Evolutionary conservation across 345 rosid genomes (phyloP), one percentile per base, ranked within the genome.

Genomic region (Geranium rotundifolium): DNA sequence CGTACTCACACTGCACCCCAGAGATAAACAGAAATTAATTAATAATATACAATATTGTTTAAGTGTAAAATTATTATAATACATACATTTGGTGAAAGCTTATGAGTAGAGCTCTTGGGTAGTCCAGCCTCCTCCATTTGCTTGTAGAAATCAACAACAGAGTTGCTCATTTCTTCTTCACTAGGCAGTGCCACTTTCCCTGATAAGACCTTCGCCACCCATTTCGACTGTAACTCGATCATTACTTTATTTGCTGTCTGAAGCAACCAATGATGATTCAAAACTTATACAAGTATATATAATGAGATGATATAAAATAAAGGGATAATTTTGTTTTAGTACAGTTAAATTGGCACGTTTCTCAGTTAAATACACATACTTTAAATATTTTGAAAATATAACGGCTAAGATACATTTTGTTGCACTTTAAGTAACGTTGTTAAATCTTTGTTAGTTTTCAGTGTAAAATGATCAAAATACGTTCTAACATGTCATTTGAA

Each of bases 171-270:
- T 19, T 68, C 62, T 13, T 62, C 62, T 49, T 39, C 16, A n/a
- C 62, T 56, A 16, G 72, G 72, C 31, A 68, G 49, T 13, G 8
- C 9, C 9, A 29, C 3, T 20, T 58, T 46, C 30, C 58, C 72
- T 2, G 72, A 68, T 20, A 68, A 56, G 46, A 68, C 57, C 39
- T 30, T 46, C 2, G 72, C 62, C 19, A 68, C 60, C 72, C 66
- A 68, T 62, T 59, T 57, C 4, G 66, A 31, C 34, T 68, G 72
- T n/a, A 57, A 7, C 60, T 69, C 72, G 23, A 29, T 41, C 0
- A 61, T n/a, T 49, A 19, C 18, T 37, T 6, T 13, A 15, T 17
- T 0, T 30, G 23, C 27, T 4, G 17, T 0, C 64, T 61, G 29
- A 18, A 37, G 10, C 3, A 5, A 34, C 4, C 8, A 34, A 34